Evolutionary conservation across 306 rosid species (phyloP).

Genomic region (Vigna radiata): DNA sequence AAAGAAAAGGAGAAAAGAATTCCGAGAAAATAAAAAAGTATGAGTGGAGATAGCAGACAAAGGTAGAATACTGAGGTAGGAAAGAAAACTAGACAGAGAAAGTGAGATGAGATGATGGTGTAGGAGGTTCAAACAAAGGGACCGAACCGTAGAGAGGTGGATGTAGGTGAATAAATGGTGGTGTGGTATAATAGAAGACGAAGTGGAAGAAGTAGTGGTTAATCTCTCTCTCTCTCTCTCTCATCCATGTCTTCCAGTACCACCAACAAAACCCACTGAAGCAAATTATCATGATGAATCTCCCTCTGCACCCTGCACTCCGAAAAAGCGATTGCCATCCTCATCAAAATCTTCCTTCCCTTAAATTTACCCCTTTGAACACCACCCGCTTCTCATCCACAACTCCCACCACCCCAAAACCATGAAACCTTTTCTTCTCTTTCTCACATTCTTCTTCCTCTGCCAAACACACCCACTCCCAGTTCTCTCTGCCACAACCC

Average conservation of each 20-base stretch:
- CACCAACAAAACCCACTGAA: conserved; percentile 87
- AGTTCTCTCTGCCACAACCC: conserved; percentile 52
- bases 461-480: conserved; percentile 42
- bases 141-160: conserved; percentile 30
- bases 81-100: conserved; percentile 28
- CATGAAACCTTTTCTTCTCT: conserved; percentile 69
- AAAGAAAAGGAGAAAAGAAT: conserved; percentile 70
- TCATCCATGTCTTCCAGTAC: conserved; percentile 52
- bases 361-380: conserved; percentile 67
- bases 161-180: not conserved
- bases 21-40: conserved; percentile 72
- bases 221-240: conserved; percentile 35
- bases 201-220: conserved; percentile 37
- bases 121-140: conserved; percentile 43
- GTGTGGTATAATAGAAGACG: conserved; percentile 41
- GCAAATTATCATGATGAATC: conserved; percentile 82
- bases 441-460: conserved; percentile 54
- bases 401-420: conserved; percentile 52
- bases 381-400: conserved; percentile 55
- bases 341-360: conserved; percentile 79
- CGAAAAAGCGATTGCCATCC: conserved; percentile 69
- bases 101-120: not conserved
- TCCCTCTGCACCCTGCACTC: conserved; percentile 92
- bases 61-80: conserved; percentile 58
- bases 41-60: conserved; percentile 72